Percentiles rank a stretch among this genome's conserved stretches.
phyloP scores from a whole-genome alignment of 176 grass and related monocot genomes.

The Poa pratensis region DNA sequence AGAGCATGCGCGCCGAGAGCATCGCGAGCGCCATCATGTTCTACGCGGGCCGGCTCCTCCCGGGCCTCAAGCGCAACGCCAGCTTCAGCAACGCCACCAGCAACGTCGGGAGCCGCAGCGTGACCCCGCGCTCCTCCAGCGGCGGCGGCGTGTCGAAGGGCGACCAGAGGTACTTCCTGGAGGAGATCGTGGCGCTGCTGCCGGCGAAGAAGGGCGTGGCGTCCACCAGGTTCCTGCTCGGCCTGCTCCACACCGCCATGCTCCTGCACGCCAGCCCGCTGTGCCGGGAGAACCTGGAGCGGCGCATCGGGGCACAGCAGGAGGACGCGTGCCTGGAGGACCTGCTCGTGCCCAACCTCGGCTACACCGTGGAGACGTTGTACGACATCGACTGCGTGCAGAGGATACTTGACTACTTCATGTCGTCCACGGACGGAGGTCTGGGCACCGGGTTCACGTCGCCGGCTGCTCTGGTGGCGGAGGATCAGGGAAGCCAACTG shows the following conservation, averaged over 20 bases:
- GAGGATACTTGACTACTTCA: slow-evolving; percentile 86
- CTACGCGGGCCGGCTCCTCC: slow-evolving; percentile 67
- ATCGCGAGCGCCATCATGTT: slow-evolving; percentile 70
- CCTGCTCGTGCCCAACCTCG: slow-evolving; percentile 81
- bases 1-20: slow-evolving; percentile 65
- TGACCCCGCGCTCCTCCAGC: slow-evolving; percentile 49
- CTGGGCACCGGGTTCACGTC: slow-evolving; percentile 51
- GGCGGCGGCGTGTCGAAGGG: slow-evolving; percentile 55
- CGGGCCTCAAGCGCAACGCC: slow-evolving; percentile 60
- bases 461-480: slow-evolving; percentile 31
- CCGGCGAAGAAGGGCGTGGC: slow-evolving; percentile 76
- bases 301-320: slow-evolving; percentile 73
- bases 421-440: slow-evolving; percentile 57
- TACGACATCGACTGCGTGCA: slow-evolving; percentile 93
- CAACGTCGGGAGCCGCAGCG: slow-evolving; percentile 43
- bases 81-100: slow-evolving; percentile 54
- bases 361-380: slow-evolving; percentile 68
- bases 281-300: slow-evolving; percentile 81
- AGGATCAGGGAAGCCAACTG: slow-evolving; percentile 45
- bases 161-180: slow-evolving; percentile 85
- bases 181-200: slow-evolving; percentile 88
- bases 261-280: slow-evolving; percentile 72
- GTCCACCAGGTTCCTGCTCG: slow-evolving; percentile 71
- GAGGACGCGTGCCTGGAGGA: slow-evolving; percentile 82
- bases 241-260: slow-evolving; percentile 77